phyloP scores from a whole-genome alignment of 441 rosid species.

The Lepidium campestre region DNA sequence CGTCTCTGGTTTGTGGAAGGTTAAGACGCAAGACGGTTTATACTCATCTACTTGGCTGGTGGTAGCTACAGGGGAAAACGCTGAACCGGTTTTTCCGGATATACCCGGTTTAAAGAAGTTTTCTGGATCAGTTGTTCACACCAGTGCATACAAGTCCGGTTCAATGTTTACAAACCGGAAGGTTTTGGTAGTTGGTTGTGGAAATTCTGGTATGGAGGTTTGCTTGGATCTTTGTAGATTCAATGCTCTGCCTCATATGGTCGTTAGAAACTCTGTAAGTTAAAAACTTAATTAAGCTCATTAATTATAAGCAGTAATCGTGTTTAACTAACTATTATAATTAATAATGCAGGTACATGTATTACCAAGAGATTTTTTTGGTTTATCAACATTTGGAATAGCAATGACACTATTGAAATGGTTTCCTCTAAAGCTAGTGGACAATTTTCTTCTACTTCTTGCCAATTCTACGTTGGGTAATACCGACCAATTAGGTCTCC shows the following conservation, averaged over 20 bases:
- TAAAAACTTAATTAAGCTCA: not conserved
- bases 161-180: conserved; percentile 47
- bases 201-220: conserved; percentile 97
- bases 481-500: conserved; percentile 73
- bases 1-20: conserved; percentile 51
- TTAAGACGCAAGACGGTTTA: conserved; percentile 45
- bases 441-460: conserved; percentile 44
- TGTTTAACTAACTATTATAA: not conserved
- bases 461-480: conserved; percentile 56
- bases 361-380: conserved; percentile 79
- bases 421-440: conserved; percentile 71
- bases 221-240: conserved; percentile 81
- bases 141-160: conserved; percentile 75
- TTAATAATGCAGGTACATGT: conserved; percentile 67
- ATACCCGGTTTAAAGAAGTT: conserved; percentile 59
- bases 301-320: not conserved
- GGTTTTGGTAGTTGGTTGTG: conserved; percentile 86
- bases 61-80: conserved; percentile 93
- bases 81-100: conserved; percentile 69
- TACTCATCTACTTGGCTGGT: conserved; percentile 70
- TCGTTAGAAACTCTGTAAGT: conserved; percentile 79
- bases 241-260: conserved; percentile 79
- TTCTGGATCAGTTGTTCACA: conserved; percentile 49
- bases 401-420: conserved; percentile 79
- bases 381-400: conserved; percentile 76